These are phyloP conservation scores for Aureobasidium leucospermi DNA, from an alignment of 2,329 filamentous ascomycete genomes.

Conservation along the genomic window DNA sequence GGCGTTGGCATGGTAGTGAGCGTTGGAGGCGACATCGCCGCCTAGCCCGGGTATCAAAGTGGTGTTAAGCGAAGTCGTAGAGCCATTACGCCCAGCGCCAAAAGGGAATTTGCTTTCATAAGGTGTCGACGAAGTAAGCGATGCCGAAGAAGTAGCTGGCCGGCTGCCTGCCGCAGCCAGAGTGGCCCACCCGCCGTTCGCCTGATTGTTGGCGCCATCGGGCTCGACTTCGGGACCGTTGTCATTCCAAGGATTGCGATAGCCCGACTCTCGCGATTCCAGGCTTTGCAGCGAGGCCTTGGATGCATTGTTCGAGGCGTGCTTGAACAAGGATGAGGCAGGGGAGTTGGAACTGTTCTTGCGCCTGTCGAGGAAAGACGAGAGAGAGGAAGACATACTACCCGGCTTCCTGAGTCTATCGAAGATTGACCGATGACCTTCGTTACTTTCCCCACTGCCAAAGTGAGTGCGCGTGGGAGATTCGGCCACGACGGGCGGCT, in stretches of 20 bases:
- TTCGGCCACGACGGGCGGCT: conserved; percentile 68
- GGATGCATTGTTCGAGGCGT: conserved; percentile 76
- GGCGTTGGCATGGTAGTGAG: conserved; percentile 12
- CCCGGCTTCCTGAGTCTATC: conserved; percentile 91
- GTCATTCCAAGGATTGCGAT: conserved; percentile 88
- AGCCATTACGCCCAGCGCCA: conserved; percentile 38
- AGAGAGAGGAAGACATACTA: conserved; percentile 79
- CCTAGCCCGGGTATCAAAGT: conserved; percentile 31
- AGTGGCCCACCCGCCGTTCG: conserved; percentile 32
- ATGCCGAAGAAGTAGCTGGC: conserved; percentile 57
- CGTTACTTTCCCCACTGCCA: conserved; percentile 59
- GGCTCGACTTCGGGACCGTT: conserved; percentile 94
- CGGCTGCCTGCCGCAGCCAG: conserved; percentile 53
- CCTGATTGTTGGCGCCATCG: conserved; percentile 44
- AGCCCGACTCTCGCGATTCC: conserved; percentile 89
- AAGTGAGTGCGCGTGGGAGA: conserved; percentile 84
- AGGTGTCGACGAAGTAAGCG: conserved; percentile 47
- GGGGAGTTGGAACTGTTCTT: conserved; percentile 82
- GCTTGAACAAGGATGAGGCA: conserved; percentile 75
- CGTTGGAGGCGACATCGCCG: conserved; percentile 29
- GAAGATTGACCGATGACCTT: conserved; percentile 75
- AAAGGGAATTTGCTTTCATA: conserved; percentile 60
- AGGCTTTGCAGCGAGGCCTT: conserved; percentile 95
- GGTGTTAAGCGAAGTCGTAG: conserved; percentile 31
- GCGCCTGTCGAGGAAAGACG: conserved; percentile 89